Base-by-base conservation (phyloP, 2,329 filamentous ascomycete species). In the Aspergillus glaucus region DNA sequence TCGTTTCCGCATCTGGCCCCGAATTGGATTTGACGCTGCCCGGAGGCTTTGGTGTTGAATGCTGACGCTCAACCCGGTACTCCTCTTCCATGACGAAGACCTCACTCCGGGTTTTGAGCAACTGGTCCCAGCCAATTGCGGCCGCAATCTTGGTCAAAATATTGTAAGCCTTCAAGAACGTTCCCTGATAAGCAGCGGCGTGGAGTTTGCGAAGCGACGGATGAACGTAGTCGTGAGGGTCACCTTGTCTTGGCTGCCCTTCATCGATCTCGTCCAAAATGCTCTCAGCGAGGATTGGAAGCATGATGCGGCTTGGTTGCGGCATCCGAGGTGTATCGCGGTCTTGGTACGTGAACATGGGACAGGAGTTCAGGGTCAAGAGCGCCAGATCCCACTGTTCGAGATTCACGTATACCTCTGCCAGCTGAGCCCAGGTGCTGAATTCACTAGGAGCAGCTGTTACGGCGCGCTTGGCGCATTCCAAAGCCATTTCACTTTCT, bases 11-110 rank as follows among this genome's bases (percentile, higher is more conserved):
- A 21, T 40, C 37, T 39, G 36, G 1, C 15, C 8, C 37, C 8
- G 37, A 40, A 65, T 86, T 90, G 75, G 69, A 52, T 85, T 82
- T 42, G 8, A 21, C 9, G n/a, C 48, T 43, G 15, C 46, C 26
- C 10, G 26, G 47, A 17, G 50, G 47, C 48, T 55, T 59, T 48
- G 58, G 41, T 32, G 58, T 43, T 28, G 59, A 59, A 46, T 73
- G 62, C 41, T 74, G 65, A 17, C 69, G 66, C 71, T 97, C 93
- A 49, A 85, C 87, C 44, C 93, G 84, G 66, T 98, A 98, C 68
- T 98, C 93, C 63, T 98, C 93, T 67, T 98, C 93, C 93, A 98
- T 98, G 44, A 98, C 93, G 60, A 98, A 98, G 1, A 98, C 93
- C 54, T 92, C 91, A 73, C 92, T 97, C 58, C 93, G 82, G 62